Base-by-base conservation (phyloP, 139 green algal genomes). In the Yamagishiella unicocca region DNA sequence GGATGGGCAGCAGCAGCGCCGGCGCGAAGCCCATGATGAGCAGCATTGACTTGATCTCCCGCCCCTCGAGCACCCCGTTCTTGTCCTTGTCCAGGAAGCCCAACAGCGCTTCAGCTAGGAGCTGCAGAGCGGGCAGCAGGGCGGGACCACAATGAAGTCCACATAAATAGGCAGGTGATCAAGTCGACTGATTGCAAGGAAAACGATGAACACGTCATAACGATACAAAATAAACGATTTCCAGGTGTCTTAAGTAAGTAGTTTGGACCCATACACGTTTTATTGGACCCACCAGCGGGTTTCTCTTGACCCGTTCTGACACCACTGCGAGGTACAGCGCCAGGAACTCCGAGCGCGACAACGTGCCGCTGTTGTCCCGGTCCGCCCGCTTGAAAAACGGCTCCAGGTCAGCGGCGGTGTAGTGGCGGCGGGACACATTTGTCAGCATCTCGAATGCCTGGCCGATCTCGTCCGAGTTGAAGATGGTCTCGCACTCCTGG, bases 281-380 rank as follows among this genome's bases (percentile, higher is more conserved):
- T n/a, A n/a, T n/a, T n/a, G 50, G 50, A 4, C 80, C 27, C 35
- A 89, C 87, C 70, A 87, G 58, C n/a, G 87, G 87, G 70, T 87
- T 84, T 24, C 40, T 82, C 61, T 83, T 77, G 45, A 90, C 58
- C 1, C 87, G 87, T 25, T 87, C 53, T 7, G 77, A 67, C 45
- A 29, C 55, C 79, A 87, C 54, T 17, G 68, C 70, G 24, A 90
- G 42, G 79, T 90, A 90, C 2, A 90, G 40, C 25, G 87, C 87
- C 58, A 90, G 54, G 79, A 90, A 90, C 78, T 90, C 87, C 27
- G 37, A 67, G 22, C 79, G 54, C 5, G 27, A 66, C 42, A 90
- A 42, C 25, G 55, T 50, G 55, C 85, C 85, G 38, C 50, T 77
- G 61, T 12, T 31, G 53, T 88, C 54, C 22, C 4, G 6, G 43